Evolutionary conservation across 352 stramenopile genomes (phyloP), one percentile per base, ranked within the genome.

Genomic region (Phytophthora hibernalis): DNA sequence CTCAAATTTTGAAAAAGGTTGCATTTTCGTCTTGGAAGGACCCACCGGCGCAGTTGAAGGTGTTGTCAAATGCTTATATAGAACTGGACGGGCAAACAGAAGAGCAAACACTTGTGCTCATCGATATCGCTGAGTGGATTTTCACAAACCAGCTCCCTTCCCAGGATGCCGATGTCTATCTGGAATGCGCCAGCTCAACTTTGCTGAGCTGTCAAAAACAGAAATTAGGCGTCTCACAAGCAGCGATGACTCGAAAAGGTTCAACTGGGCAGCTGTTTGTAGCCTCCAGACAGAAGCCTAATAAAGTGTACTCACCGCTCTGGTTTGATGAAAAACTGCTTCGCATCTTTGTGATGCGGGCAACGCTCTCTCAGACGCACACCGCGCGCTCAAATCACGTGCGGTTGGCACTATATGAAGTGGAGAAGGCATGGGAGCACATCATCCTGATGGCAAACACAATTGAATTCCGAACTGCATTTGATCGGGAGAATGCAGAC

Each of bases 41-140:
- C 28, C 81, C 82, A 11, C 65, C 73, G 1, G 68, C 75, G 6
- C 85, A 93, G 49, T 72, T 93, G 1, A 87, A 88, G 48, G 68
- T 77, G 5, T 54, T 93, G 1, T 72, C 74, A 2, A 74, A 68
- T 5, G 89, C 90, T 1, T 76, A 92, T 28, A 72, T 82, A 13
- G 74, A 83, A 35, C 63, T 97, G 3, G 76, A 84, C 6, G 83
- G 74, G 12, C 77, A 72, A 24, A 42, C 72, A 15, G 89, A 97
- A 63, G 77, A 91, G 47, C 81, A 91, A 48, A 65, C 81, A 9
- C 43, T 90, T 15, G 59, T 90, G 21, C 59, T 96, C 16, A 58
- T 97, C 0, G 89, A 97, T 40, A 83, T 97, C 48, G 89, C 83
- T 5, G 90, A 97, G 61, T 97, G 89, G 89, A 57, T 96, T 21